phyloP scores from a whole-genome alignment of 1,284 basidiomycete genomes.

The Wolfiporia cocos region DNA sequence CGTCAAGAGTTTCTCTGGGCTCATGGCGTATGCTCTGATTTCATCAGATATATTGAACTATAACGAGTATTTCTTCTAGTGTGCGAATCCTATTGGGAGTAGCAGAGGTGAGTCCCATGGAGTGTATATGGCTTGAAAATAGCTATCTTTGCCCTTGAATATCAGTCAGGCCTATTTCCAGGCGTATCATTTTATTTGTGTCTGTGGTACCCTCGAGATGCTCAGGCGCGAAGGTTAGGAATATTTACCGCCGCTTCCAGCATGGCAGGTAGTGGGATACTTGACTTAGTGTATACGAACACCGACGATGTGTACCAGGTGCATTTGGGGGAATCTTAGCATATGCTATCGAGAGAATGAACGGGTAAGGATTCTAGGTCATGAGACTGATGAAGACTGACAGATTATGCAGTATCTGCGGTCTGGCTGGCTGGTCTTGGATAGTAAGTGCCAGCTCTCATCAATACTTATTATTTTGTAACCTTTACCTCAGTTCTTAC shows the following conservation, averaged over 20 bases:
- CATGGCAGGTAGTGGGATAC: background rate
- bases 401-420: constrained; percentile 1
- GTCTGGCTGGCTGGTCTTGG: constrained; percentile 12
- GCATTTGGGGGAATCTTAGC: constrained; percentile 1
- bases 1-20: constrained; percentile 2
- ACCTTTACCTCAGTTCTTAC: constrained; percentile 4
- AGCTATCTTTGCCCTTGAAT: background rate
- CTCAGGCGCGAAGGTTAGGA: background rate
- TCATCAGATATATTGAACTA: background rate
- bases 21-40: background rate
- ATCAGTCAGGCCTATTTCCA: background rate
- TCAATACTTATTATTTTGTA: too few relatives aligned
- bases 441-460: constrained; percentile 8
- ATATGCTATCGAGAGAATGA: constrained; percentile 7
- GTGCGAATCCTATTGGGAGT: background rate
- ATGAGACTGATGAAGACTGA: background rate
- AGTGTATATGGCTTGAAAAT: too few relatives aligned
- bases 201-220: background rate
- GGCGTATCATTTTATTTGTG: background rate
- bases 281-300: too few relatives aligned
- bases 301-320: background rate
- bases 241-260: background rate
- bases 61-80: background rate
- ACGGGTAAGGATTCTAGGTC: background rate
- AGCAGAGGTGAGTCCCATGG: background rate